phyloP scores from a whole-genome alignment of 2,329 filamentous ascomycete species.

The Botryosphaeria dothidea region DNA sequence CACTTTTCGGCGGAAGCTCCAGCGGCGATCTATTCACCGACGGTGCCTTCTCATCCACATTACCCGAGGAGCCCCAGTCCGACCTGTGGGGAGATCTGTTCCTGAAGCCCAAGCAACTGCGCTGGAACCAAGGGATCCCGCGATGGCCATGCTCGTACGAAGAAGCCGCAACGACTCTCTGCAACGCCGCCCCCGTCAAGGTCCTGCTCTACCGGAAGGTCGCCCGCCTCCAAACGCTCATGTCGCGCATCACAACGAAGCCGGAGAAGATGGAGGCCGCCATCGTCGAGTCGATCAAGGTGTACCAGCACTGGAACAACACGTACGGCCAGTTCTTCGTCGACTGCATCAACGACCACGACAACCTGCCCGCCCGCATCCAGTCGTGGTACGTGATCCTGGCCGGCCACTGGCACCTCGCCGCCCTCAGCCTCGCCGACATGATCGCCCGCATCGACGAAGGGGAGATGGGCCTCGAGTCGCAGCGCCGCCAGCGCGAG shows the following conservation, averaged over 20 bases:
- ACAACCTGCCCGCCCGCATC: conserved; percentile 53
- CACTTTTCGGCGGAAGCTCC: not conserved
- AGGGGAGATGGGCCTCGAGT: conserved; percentile 28
- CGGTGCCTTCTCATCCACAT: not conserved
- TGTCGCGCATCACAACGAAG: conserved; percentile 41
- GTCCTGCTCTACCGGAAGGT: conserved; percentile 60
- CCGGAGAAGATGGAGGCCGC: conserved; percentile 49
- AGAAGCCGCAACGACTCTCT: conserved; percentile 51
- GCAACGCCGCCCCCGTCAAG: conserved; percentile 59
- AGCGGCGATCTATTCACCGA: not conserved
- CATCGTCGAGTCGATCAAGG: conserved; percentile 49
- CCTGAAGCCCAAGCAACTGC: conserved; percentile 21
- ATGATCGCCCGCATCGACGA: conserved; percentile 54
- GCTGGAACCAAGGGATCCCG: conserved; percentile 23
- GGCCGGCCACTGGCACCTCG: conserved; percentile 60
- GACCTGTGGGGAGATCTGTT: conserved; percentile 8
- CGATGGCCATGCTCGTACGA: conserved; percentile 59
- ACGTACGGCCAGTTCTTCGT: conserved; percentile 55
- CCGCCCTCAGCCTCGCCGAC: conserved; percentile 57
- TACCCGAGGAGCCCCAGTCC: not conserved
- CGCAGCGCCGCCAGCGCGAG: conserved; percentile 29
- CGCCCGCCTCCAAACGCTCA: conserved; percentile 55
- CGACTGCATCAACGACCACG: conserved; percentile 54
- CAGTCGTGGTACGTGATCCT: conserved; percentile 63
- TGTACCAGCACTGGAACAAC: conserved; percentile 58